Base-by-base conservation (phyloP, 2,329 filamentous ascomycete genomes). In the Tympanopsis confertula region DNA sequence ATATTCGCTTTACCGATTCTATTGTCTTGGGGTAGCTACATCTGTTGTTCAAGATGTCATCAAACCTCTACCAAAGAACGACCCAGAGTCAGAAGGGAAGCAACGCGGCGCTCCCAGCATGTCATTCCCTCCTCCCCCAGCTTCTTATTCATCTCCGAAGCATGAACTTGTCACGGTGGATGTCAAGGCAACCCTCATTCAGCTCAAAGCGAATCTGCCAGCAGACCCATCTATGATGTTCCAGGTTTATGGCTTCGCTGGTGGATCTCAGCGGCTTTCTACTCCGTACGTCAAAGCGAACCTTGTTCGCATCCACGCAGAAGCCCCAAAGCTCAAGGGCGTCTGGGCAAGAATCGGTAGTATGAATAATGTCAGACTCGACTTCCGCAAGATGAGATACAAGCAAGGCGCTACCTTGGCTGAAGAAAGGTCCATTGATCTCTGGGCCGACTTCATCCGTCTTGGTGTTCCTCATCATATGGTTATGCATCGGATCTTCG, bases 1-100 rank as follows among this genome's bases (percentile, higher is more conserved):
- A 37, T 84, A 84, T 47, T 86, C 81, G 3, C 62, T 86, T 1
- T 84, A 83, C 54, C 73, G 78, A n/a, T 78, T 82, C 46, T 85
- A 83, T 50, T 74, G 78, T 12, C 64, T 82, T 38, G 74, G 78
- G 4, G 69, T 85, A 41, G 81, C 79, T 2, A 59, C 63, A 17
- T 70, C 68, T 39, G 74, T 82, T 2, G 54, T 85, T 18, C 61
- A 62, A 42, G 64, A 68, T 47, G 68, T 70, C 3, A 68, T 75
- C 38, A 42, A 56, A 20, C 50, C 47, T 14, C 56, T 51, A 4
- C 47, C 46, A 37, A 47, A 49, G 19, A 50, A 56, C 36, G 35
- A 45, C 13, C 39, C 51, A 36, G 35, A 48, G 29, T 42, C 44
- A 20, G 41, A 43, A 19, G 7, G 10, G 7, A 10, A 10, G 10